phyloP scores from a whole-genome alignment of 345 rosid genomes.

The Euphorbia tirucalli region DNA sequence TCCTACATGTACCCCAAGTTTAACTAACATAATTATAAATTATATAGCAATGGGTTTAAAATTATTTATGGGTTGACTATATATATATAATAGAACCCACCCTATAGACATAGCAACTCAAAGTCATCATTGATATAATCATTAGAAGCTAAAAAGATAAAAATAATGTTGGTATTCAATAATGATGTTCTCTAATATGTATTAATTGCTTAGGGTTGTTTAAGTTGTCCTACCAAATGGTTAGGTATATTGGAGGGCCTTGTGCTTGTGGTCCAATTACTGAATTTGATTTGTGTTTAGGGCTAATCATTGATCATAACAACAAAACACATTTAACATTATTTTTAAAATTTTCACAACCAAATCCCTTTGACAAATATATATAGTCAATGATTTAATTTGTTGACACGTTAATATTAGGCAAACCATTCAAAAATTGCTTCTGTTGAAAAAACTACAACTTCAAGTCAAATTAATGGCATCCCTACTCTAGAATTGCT shows the following conservation, averaged over 20 bases:
- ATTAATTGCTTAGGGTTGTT: not conserved
- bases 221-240: conserved; percentile 6
- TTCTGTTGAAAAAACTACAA: no score
- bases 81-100: no score
- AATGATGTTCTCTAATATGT: conserved; percentile 6
- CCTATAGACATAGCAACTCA: not conserved
- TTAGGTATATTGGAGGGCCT: not conserved
- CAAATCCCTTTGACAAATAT: not conserved
- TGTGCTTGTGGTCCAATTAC: not conserved
- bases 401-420: not conserved
- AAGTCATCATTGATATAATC: not conserved
- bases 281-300: not conserved
- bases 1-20: no score
- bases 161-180: not conserved
- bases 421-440: not conserved
- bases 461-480: not conserved
- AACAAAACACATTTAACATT: no score
- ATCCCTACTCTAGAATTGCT: not conserved
- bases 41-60: no score
- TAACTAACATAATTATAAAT: no score
- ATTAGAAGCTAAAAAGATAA: not conserved
- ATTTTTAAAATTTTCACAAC: not conserved
- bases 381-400: not conserved
- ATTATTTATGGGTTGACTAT: no score
- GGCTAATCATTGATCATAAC: not conserved